phyloP scores from a whole-genome alignment of 352 stramenopile genomes.

The Globisporangium paroecandrum region DNA sequence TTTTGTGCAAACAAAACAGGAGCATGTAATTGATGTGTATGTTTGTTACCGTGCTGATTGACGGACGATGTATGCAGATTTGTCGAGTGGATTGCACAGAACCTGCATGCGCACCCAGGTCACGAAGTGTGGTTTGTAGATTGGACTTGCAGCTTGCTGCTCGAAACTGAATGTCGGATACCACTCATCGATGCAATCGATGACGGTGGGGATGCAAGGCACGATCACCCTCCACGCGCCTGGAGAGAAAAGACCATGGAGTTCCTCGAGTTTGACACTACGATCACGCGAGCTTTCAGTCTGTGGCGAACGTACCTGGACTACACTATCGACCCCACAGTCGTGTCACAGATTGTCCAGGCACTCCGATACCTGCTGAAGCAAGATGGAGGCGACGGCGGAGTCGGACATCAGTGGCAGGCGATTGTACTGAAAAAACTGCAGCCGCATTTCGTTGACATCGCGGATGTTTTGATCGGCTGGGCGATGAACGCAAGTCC shows the following conservation, averaged over 20 bases:
- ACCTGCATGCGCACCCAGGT: conserved; percentile 28
- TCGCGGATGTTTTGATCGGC: conserved; percentile 63
- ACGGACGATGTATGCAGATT: conserved; percentile 19
- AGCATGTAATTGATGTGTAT: not conserved
- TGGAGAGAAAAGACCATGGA: conserved; percentile 40
- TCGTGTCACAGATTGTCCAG: conserved; percentile 40
- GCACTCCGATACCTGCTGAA: conserved; percentile 28
- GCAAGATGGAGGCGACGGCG: conserved; percentile 14
- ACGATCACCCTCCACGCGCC: not conserved
- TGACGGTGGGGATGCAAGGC: not conserved
- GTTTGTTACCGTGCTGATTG: not conserved
- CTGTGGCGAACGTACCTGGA: conserved; percentile 54
- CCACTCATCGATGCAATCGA: conserved; percentile 16
- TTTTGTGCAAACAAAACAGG: not conserved
- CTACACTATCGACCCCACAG: conserved; percentile 34
- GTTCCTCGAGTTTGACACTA: conserved; percentile 47
- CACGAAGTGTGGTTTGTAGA: conserved; percentile 50
- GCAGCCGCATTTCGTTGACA: conserved; percentile 69
- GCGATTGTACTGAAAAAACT: conserved; percentile 37
- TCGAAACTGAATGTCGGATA: conserved; percentile 34
- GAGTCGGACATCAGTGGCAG: conserved; percentile 20
- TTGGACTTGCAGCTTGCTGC: conserved; percentile 42
- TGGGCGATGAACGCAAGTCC: conserved; percentile 59
- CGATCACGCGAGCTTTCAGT: conserved; percentile 31
- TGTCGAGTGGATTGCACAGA: conserved; percentile 46